Evolutionary conservation across 306 rosid species (phyloP).

Genomic region (Cicer judaicum): DNA sequence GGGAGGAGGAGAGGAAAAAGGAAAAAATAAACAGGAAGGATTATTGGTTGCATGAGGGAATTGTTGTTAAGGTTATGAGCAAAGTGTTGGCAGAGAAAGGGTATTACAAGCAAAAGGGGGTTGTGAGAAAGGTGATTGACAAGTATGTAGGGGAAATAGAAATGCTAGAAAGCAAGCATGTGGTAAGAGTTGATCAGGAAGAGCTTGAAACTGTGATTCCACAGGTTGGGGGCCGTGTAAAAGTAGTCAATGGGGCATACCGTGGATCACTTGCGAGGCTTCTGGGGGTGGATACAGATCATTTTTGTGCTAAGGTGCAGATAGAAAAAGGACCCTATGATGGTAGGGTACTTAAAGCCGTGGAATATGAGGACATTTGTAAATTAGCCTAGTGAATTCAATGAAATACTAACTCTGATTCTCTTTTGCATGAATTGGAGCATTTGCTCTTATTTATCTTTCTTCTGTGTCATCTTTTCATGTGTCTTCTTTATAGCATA

Average conservation of each 20-base stretch:
- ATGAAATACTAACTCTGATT: not conserved
- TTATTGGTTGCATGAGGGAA: slow-evolving; percentile 77
- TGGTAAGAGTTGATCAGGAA: slow-evolving; percentile 80
- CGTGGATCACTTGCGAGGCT: slow-evolving; percentile 73
- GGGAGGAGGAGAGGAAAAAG: slow-evolving; percentile 83
- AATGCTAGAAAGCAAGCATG: slow-evolving; percentile 79
- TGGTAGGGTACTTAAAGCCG: slow-evolving; percentile 53
- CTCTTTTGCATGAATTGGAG: slow-evolving; percentile 14
- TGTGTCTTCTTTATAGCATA: slow-evolving; percentile 10
- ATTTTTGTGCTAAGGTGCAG: slow-evolving; percentile 80
- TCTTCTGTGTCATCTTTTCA: too few relatives aligned
- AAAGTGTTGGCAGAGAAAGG: slow-evolving; percentile 84
- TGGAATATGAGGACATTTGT: slow-evolving; percentile 83
- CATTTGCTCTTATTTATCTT: not conserved
- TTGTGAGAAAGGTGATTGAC: slow-evolving; percentile 75
- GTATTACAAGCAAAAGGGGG: slow-evolving; percentile 82
- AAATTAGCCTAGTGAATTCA: slow-evolving; percentile 55
- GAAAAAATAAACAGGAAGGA: slow-evolving; percentile 82
- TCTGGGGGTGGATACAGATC: slow-evolving; percentile 65
- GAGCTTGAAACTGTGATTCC: slow-evolving; percentile 94
- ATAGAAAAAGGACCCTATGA: slow-evolving; percentile 71
- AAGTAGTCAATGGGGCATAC: slow-evolving; percentile 86
- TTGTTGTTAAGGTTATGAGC: slow-evolving; percentile 84
- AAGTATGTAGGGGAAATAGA: slow-evolving; percentile 87
- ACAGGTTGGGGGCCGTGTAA: slow-evolving; percentile 75